Conservation (phyloP, 768 basidiomycete species). For the Amanita rimosa region DNA sequence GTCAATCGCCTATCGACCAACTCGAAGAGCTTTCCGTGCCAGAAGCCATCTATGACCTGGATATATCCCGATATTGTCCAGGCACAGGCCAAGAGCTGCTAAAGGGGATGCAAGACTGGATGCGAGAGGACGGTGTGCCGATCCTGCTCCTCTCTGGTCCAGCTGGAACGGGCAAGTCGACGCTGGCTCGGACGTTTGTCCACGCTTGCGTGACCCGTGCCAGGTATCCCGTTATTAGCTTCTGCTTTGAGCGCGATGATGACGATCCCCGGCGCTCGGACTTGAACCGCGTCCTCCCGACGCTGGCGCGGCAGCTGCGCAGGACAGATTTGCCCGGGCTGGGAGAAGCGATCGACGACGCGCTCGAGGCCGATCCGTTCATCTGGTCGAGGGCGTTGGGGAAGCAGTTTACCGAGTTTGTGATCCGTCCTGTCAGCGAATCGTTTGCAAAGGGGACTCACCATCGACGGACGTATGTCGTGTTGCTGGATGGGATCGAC, state of each 20-base stretch:
- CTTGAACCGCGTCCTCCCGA: background rate
- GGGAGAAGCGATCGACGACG: background rate
- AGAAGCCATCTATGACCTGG: background rate
- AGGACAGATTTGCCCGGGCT: background rate
- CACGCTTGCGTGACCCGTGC: background rate
- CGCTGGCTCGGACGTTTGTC: background rate
- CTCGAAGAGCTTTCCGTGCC: background rate
- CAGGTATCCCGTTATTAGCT: background rate
- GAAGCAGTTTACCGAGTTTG: background rate
- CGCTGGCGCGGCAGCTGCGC: background rate
- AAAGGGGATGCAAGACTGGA: background rate
- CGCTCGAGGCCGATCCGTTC: background rate
- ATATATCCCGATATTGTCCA: background rate
- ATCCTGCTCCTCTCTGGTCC: background rate
- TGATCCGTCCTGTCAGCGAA: background rate
- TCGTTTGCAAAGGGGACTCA: background rate
- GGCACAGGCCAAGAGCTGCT: background rate
- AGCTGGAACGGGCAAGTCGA: background rate
- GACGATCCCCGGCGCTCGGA: background rate
- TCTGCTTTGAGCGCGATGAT: background rate
- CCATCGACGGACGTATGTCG: background rate
- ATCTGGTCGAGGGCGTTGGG: background rate
- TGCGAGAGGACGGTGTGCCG: background rate
- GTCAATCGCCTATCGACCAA: background rate
- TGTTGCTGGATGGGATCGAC: conserved; percentile 2